Percentiles rank a stretch among this genome's conserved stretches.
Conservation (phyloP, 768 basidiomycete genomes). For the Agaricus subrufescens region DNA sequence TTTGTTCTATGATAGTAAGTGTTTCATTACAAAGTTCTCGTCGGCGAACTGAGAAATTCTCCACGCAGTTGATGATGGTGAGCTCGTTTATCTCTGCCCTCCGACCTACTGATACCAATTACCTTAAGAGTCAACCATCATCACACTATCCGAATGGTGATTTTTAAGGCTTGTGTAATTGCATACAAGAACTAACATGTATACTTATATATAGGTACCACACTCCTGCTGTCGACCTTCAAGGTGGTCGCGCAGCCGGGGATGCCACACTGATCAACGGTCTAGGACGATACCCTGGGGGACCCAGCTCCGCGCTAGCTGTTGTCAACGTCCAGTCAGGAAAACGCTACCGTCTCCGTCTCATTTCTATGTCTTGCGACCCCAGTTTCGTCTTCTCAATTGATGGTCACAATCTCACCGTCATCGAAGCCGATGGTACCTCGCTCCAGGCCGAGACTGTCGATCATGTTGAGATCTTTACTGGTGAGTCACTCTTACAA, state of each 20-base stretch:
- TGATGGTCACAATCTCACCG: conserved; percentile 28
- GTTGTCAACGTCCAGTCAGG: conserved; percentile 29
- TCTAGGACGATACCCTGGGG: conserved; percentile 29
- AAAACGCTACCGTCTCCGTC: conserved; percentile 39
- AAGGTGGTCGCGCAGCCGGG: conserved; percentile 18
- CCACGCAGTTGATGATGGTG: conserved; percentile 30
- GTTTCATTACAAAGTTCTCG: neutral
- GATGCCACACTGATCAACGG: conserved; percentile 35
- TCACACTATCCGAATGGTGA: conserved; percentile 37
- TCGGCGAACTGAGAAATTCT: neutral
- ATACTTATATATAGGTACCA: conserved; percentile 17
- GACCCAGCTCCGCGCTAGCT: conserved; percentile 24
- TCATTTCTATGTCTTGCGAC: conserved; percentile 43
- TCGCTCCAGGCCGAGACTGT: conserved; percentile 24
- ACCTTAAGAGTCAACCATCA: conserved; percentile 28
- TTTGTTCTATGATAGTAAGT: conserved; percentile 13
- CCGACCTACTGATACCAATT: conserved; percentile 19
- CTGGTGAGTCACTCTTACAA: conserved; percentile 25
- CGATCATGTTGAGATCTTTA: conserved; percentile 35
- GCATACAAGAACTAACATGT: neutral
- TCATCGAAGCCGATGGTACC: conserved; percentile 39
- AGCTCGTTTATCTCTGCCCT: conserved; percentile 14
- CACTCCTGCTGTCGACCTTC: conserved; percentile 12
- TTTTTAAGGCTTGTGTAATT: neutral
- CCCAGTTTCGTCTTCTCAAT: conserved; percentile 34